phyloP scores from a whole-genome alignment of 176 grass and related monocot species.

The Cenchrus fungigraminus region DNA sequence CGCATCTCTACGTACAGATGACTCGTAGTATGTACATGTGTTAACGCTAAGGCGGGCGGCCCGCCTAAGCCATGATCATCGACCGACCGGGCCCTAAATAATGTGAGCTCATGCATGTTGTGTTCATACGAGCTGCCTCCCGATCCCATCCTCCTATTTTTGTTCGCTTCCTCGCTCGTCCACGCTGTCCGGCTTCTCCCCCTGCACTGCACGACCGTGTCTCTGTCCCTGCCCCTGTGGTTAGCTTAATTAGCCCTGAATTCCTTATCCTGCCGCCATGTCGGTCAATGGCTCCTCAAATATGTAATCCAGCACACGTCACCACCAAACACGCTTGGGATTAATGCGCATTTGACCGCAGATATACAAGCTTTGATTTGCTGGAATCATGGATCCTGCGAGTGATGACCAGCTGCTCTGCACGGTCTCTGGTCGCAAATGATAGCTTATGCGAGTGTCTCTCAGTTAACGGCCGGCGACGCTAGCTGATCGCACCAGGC shows the following conservation, averaged over 20 bases:
- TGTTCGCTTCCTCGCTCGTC: neutral
- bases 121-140: neutral
- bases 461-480: neutral
- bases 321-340: neutral
- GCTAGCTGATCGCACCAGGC: too few relatives aligned
- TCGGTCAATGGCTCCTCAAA: neutral
- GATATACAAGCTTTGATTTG: neutral
- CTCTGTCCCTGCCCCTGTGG: neutral
- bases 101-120: neutral
- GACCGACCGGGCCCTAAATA: neutral
- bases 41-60: neutral
- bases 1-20: neutral
- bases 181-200: neutral
- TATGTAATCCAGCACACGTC: neutral
- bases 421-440: neutral
- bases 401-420: neutral
- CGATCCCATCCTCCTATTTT: neutral
- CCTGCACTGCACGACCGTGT: neutral
- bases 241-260: neutral
- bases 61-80: neutral
- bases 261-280: neutral
- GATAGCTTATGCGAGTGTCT: neutral
- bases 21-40: neutral
- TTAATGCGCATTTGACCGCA: neutral
- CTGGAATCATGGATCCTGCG: conserved; percentile 6